phyloP scores from a whole-genome alignment of 495 filamentous ascomycete genomes.

The Aspergillus sparsus region DNA sequence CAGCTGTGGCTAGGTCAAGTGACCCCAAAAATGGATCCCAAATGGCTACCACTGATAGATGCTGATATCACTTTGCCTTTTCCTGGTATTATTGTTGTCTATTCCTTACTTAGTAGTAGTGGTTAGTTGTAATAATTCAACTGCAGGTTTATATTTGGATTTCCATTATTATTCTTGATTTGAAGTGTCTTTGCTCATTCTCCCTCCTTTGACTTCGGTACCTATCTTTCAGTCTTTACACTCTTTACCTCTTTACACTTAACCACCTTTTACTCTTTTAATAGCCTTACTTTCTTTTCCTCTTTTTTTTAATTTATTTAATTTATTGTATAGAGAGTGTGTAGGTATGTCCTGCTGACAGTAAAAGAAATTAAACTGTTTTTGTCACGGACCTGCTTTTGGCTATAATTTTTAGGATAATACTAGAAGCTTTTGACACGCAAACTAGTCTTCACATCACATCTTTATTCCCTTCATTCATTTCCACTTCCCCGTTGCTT shows the following conservation, averaged over 20 bases:
- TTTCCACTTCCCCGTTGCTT: not conserved
- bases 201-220: too few relatives aligned
- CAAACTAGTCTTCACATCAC: not conserved
- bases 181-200: too few relatives aligned
- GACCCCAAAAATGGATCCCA: conserved; percentile 28
- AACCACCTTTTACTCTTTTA: too few relatives aligned
- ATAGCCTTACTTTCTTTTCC: not conserved
- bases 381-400: conserved; percentile 29
- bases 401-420: conserved; percentile 15
- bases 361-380: conserved; percentile 19
- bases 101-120: conserved; percentile 1
- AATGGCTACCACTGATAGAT: conserved; percentile 18
- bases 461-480: not conserved
- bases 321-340: conserved; percentile 2
- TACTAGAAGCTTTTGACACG: not conserved
- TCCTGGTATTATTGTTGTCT: not conserved
- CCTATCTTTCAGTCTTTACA: too few relatives aligned
- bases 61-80: conserved; percentile 26
- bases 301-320: not conserved
- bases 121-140: too few relatives aligned
- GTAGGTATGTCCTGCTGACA: conserved; percentile 27
- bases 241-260: too few relatives aligned
- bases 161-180: too few relatives aligned
- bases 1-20: conserved; percentile 25
- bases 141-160: too few relatives aligned